phyloP scores from a whole-genome alignment of 352 stramenopile genomes.

The Phytophthora sojae region DNA sequence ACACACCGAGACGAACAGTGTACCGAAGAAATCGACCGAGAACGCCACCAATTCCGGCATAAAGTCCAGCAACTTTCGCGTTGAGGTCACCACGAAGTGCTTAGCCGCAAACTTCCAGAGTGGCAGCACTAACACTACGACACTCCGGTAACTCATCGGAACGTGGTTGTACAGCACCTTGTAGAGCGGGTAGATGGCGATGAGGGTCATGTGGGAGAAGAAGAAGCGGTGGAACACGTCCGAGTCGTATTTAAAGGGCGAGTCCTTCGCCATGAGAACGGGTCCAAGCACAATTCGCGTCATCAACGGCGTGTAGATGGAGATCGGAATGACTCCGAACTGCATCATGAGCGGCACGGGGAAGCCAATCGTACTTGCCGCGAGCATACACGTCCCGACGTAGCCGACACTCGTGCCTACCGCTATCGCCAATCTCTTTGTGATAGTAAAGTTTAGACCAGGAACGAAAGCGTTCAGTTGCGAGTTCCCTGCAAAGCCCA shows the following conservation, averaged over 20 bases:
- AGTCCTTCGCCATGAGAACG: slow-evolving; percentile 16
- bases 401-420: not conserved
- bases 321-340: not conserved
- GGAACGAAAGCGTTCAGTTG: slow-evolving; percentile 1
- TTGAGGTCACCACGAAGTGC: not conserved
- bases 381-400: not conserved
- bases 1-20: slow-evolving; percentile 26
- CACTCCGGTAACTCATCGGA: slow-evolving; percentile 4
- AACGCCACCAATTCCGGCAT: slow-evolving; percentile 11
- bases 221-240: slow-evolving; percentile 10
- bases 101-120: slow-evolving; percentile 10
- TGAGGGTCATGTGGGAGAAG: slow-evolving; percentile 4
- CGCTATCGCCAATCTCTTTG: not conserved
- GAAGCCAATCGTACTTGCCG: not conserved
- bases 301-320: slow-evolving; percentile 13
- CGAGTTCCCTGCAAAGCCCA: slow-evolving; percentile 2
- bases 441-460: not conserved
- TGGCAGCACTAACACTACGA: not conserved
- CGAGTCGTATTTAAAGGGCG: not conserved
- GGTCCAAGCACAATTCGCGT: slow-evolving; percentile 4
- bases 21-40: slow-evolving; percentile 10
- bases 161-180: slow-evolving; percentile 10
- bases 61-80: slow-evolving; percentile 3
- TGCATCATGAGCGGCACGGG: slow-evolving; percentile 13
- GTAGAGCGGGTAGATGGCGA: slow-evolving; percentile 7